Percentiles rank a stretch among this genome's conserved stretches.
Conservation (phyloP, 2,329 filamentous ascomycete species). For the Alternaria brassicae region DNA sequence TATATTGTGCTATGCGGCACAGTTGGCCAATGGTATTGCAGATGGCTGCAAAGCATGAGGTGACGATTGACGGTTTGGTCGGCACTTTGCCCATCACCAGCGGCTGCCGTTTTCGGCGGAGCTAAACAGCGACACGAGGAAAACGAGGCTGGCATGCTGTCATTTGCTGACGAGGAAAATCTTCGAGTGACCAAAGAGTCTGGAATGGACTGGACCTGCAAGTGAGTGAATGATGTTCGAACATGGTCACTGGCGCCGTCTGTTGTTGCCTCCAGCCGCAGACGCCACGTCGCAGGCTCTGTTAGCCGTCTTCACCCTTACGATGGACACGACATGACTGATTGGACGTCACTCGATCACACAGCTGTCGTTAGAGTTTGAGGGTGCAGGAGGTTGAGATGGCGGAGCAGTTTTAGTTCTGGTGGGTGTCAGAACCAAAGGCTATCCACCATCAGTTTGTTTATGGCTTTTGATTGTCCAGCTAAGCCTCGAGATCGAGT, state of each 20-base stretch:
- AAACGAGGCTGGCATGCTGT: slow-evolving; percentile 31
- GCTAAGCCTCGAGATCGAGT: neutral
- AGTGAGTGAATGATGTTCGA: slow-evolving; percentile 17
- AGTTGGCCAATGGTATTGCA: slow-evolving; percentile 21
- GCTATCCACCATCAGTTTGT: no score
- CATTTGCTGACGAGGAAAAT: slow-evolving; percentile 24
- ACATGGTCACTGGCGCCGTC: slow-evolving; percentile 10
- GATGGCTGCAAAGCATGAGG: slow-evolving; percentile 1
- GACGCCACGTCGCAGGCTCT: slow-evolving; percentile 25
- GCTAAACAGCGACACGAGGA: slow-evolving; percentile 24
- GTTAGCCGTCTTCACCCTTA: slow-evolving; percentile 12
- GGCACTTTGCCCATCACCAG: slow-evolving; percentile 3
- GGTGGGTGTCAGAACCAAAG: slow-evolving; percentile 1
- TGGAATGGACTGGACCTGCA: slow-evolving; percentile 28
- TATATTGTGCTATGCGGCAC: slow-evolving; percentile 13
- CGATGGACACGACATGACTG: slow-evolving; percentile 3
- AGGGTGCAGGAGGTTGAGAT: slow-evolving; percentile 12
- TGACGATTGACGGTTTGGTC: slow-evolving; percentile 10
- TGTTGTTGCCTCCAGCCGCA: slow-evolving; percentile 6
- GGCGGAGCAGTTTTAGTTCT: slow-evolving; percentile 11
- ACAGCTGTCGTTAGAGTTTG: slow-evolving; percentile 17
- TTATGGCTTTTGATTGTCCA: no score
- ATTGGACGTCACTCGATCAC: slow-evolving; percentile 15
- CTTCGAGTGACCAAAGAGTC: slow-evolving; percentile 19
- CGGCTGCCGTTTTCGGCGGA: neutral